Percentiles rank a stretch among this genome's conserved stretches.
Evolutionary conservation across 257 asterid genomes (phyloP).

Genomic region (Orobanche coerulescens): DNA sequence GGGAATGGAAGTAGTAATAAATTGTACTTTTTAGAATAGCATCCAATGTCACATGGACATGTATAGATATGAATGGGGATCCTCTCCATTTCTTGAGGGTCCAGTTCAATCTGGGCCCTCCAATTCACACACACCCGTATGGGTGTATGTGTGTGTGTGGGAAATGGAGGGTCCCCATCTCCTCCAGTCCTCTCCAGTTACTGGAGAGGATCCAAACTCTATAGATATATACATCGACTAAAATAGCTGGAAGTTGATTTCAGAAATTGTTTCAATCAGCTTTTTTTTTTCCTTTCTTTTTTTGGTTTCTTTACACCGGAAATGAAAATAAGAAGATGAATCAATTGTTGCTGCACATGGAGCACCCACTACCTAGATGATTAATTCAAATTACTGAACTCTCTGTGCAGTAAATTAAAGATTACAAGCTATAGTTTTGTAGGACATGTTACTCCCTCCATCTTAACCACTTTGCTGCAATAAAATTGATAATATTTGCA

Average conservation of each 20-base stretch:
- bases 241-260: not conserved
- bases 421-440: too few relatives aligned
- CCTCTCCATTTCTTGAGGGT: too few relatives aligned
- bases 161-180: not conserved
- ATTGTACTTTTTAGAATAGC: too few relatives aligned
- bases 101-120: too few relatives aligned
- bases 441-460: too few relatives aligned
- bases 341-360: not conserved
- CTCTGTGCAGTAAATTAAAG: too few relatives aligned
- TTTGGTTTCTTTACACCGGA: not conserved
- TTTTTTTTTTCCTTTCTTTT: not conserved
- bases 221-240: slow-evolving; percentile 1
- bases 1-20: not conserved
- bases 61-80: too few relatives aligned
- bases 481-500: too few relatives aligned
- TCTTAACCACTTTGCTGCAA: too few relatives aligned
- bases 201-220: too few relatives aligned
- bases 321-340: not conserved
- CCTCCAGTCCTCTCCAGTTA: too few relatives aligned
- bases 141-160: not conserved
- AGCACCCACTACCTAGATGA: not conserved
- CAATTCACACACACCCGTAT: too few relatives aligned
- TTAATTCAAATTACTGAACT: not conserved
- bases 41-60: slow-evolving; percentile 20
- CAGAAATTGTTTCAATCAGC: not conserved